Evolutionary conservation across 176 grass and related monocot genomes (phyloP).

Genomic region (Oryza glaberrima): DNA sequence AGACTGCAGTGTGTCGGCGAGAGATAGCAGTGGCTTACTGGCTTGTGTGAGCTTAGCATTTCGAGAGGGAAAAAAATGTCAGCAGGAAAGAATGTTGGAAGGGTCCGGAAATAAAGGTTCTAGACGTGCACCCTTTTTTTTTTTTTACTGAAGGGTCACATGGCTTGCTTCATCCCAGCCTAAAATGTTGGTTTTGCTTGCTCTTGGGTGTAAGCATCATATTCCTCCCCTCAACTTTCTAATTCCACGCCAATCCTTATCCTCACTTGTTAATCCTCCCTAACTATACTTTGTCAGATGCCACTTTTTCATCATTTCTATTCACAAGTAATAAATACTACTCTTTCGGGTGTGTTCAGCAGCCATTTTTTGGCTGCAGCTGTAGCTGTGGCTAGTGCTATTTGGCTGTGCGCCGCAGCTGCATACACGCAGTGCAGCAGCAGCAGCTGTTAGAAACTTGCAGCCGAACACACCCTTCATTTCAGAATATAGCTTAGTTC

Average conservation of each 20-base stretch:
- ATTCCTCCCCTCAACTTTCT: constrained; percentile 19
- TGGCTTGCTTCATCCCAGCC: constrained; percentile 44
- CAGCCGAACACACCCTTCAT: too few relatives aligned
- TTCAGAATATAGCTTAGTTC: too few relatives aligned
- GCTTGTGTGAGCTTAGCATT: background rate
- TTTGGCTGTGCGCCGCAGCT: too few relatives aligned
- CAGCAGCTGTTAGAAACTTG: too few relatives aligned
- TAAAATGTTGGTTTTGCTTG: constrained; percentile 56
- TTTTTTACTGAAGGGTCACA: constrained; percentile 39
- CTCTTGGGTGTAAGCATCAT: constrained; percentile 60
- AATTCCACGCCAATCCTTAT: background rate
- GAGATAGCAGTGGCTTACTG: background rate
- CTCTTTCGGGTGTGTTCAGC: too few relatives aligned
- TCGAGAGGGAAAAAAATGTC: background rate
- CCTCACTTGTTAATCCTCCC: background rate
- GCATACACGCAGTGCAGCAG: too few relatives aligned
- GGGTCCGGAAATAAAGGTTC: constrained; percentile 45
- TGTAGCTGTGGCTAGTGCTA: too few relatives aligned
- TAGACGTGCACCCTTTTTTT: constrained; percentile 16
- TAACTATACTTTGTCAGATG: background rate
- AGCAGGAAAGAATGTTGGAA: constrained; percentile 25
- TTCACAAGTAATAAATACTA: background rate
- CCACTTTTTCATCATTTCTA: background rate
- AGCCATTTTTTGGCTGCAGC: too few relatives aligned
- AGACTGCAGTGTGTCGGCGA: background rate